phyloP scores from a whole-genome alignment of 106 monocot species.

The Allium sativum region DNA sequence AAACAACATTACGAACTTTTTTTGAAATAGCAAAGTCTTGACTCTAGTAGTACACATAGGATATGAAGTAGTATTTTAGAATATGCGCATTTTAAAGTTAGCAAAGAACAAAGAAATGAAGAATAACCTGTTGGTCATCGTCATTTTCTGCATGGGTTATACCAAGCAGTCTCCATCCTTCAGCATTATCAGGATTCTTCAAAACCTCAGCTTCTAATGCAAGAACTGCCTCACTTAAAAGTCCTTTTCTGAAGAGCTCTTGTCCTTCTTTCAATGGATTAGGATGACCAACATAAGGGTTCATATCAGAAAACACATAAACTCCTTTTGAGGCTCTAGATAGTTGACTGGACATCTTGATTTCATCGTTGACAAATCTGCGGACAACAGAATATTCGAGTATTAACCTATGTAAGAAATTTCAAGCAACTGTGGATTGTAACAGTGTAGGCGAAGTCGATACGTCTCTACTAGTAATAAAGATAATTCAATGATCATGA shows the following conservation, averaged over 20 bases:
- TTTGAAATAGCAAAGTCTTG: too few species aligned
- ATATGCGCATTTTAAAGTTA: neutral
- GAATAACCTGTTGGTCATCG: slow-evolving; percentile 93
- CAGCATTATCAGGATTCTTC: slow-evolving; percentile 91
- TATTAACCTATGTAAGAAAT: neutral
- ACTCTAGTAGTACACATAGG: too few species aligned
- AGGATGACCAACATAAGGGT: slow-evolving; percentile 96
- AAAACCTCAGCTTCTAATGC: slow-evolving; percentile 98
- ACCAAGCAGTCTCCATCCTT: slow-evolving; percentile 96
- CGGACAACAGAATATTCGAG: neutral
- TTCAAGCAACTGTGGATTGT: too few species aligned
- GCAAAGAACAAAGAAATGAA: slow-evolving; percentile 5
- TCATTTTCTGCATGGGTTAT: slow-evolving; percentile 99
- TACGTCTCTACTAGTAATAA: too few species aligned
- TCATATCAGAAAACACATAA: slow-evolving; percentile 90
- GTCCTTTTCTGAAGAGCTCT: slow-evolving; percentile 97
- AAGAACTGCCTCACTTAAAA: slow-evolving; percentile 98
- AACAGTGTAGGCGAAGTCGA: too few species aligned
- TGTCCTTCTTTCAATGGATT: slow-evolving; percentile 94
- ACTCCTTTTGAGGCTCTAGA: slow-evolving; percentile 54
- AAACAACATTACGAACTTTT: too few species aligned
- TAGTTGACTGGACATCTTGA: slow-evolving; percentile 28
- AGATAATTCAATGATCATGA: too few species aligned
- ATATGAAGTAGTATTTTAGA: too few species aligned
- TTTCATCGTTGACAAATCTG: slow-evolving; percentile 60